phyloP scores from a whole-genome alignment of 768 basidiomycete genomes.

The Phaeolepiota aurea region DNA sequence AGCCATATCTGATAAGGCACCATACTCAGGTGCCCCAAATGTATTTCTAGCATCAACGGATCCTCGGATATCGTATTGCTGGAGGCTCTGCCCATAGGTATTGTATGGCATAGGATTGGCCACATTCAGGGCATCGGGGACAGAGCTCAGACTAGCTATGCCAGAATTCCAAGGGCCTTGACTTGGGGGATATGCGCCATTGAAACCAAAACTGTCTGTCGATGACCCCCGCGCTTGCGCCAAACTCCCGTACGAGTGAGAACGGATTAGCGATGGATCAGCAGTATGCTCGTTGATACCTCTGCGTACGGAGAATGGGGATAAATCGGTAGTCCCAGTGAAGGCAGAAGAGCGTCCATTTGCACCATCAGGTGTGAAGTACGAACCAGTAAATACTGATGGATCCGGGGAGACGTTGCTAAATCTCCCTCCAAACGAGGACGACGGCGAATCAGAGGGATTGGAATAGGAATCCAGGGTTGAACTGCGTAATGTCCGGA shows the following conservation, averaged over 20 bases:
- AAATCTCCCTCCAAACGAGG: constrained; percentile 61
- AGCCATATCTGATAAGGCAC: no score
- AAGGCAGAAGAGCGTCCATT: constrained; percentile 25
- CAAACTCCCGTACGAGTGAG: constrained; percentile 20
- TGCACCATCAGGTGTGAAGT: neutral
- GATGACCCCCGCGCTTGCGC: constrained; percentile 21
- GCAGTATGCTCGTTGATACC: constrained; percentile 27
- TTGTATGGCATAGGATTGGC: no score
- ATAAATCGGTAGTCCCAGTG: constrained; percentile 24
- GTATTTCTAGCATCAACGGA: no score
- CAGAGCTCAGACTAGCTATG: no score
- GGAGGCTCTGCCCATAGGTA: no score
- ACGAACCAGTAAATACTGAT: neutral
- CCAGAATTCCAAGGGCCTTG: constrained; percentile 18
- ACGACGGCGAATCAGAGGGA: constrained; percentile 63
- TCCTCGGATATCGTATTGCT: no score
- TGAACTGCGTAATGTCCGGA: constrained; percentile 48
- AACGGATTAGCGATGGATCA: constrained; percentile 25
- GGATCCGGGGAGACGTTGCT: constrained; percentile 65
- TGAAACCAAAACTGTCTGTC: constrained; percentile 23
- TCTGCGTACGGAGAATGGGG: constrained; percentile 24
- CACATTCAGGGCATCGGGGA: no score
- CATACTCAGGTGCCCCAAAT: no score
- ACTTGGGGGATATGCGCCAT: constrained; percentile 22
- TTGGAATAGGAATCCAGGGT: constrained; percentile 63